These are phyloP conservation scores for Hyphodiscus sp. DNA, from an alignment of 2,329 filamentous ascomycete genomes.

Conservation along the genomic window DNA sequence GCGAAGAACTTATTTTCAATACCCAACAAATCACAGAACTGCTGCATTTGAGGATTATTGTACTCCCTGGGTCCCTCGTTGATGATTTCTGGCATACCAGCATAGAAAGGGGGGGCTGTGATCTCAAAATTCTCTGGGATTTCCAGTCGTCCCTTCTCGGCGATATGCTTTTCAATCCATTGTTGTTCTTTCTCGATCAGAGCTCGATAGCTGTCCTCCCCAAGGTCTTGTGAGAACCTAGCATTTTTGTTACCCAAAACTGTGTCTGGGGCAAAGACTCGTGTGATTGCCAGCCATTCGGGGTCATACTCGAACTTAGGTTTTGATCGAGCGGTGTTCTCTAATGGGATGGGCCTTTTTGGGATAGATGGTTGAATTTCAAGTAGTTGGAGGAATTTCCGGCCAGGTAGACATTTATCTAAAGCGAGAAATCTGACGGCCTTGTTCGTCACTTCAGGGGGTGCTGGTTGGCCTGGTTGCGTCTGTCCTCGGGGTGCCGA, in stretches of 20 bases:
- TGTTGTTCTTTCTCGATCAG: slow-evolving; percentile 62
- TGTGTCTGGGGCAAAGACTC: slow-evolving; percentile 65
- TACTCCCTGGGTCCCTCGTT: slow-evolving; percentile 69
- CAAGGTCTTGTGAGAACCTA: slow-evolving; percentile 51
- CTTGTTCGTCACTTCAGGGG: slow-evolving; percentile 68
- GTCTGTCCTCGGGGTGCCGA: slow-evolving; percentile 31
- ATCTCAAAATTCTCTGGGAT: slow-evolving; percentile 73
- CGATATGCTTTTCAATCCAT: slow-evolving; percentile 80
- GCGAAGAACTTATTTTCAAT: slow-evolving; percentile 72
- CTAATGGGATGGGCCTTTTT: slow-evolving; percentile 6
- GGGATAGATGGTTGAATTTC: slow-evolving; percentile 46
- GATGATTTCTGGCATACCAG: slow-evolving; percentile 48
- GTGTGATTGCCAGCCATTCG: slow-evolving; percentile 92
- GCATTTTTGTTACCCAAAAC: slow-evolving; percentile 54
- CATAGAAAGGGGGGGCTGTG: slow-evolving; percentile 68
- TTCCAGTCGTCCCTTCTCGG: slow-evolving; percentile 51
- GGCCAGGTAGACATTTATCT: slow-evolving; percentile 79
- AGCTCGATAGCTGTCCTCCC: slow-evolving; percentile 60
- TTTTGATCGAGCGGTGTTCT: slow-evolving; percentile 10
- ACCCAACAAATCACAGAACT: slow-evolving; percentile 71
- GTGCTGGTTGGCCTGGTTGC: slow-evolving; percentile 56
- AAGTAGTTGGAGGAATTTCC: slow-evolving; percentile 76
- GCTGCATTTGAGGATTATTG: slow-evolving; percentile 77
- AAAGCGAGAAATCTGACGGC: slow-evolving; percentile 79
- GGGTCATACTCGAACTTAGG: slow-evolving; percentile 60